Percentiles rank a stretch among this genome's conserved stretches.
Conservation (phyloP, 2,329 filamentous ascomycete genomes). For the Grosmannia serpens region DNA sequence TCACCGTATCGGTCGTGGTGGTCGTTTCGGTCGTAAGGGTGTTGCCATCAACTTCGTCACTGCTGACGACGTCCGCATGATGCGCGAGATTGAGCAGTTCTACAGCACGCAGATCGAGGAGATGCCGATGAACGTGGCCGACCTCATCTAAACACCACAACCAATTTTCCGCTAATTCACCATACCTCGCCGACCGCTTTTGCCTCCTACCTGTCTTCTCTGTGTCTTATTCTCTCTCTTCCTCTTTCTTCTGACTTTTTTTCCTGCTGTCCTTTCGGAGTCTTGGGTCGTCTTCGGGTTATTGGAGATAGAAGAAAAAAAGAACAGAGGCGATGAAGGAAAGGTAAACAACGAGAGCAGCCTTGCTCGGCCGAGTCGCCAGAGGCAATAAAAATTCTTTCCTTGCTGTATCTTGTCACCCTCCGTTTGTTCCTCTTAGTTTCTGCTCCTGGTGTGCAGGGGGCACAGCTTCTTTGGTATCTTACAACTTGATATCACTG, state of each 20-base stretch:
- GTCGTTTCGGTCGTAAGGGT: constrained; percentile 99
- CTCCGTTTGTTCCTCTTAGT: not conserved
- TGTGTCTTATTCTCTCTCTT: not conserved
- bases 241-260: not conserved
- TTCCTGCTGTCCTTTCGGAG: constrained; percentile 5
- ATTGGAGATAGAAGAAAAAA: constrained; percentile 7
- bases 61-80: constrained; percentile 97
- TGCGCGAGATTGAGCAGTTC: constrained; percentile 99
- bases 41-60: constrained; percentile 99
- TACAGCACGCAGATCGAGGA: constrained; percentile 99
- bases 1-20: constrained; percentile 97
- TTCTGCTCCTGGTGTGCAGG: not conserved
- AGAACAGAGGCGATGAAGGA: constrained; percentile 1
- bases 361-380: not conserved
- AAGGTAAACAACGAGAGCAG: not conserved
- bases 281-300: constrained; percentile 7
- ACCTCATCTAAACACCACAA: constrained; percentile 49
- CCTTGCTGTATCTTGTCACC: not conserved
- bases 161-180: not conserved
- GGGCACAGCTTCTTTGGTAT: not conserved
- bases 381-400: constrained; percentile 1
- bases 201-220: not conserved
- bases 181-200: not conserved
- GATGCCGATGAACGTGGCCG: constrained; percentile 94
- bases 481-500: not conserved